These are phyloP conservation scores for Rhizopogon vulgaris DNA, from an alignment of 768 basidiomycete genomes.

Conservation along the genomic window DNA sequence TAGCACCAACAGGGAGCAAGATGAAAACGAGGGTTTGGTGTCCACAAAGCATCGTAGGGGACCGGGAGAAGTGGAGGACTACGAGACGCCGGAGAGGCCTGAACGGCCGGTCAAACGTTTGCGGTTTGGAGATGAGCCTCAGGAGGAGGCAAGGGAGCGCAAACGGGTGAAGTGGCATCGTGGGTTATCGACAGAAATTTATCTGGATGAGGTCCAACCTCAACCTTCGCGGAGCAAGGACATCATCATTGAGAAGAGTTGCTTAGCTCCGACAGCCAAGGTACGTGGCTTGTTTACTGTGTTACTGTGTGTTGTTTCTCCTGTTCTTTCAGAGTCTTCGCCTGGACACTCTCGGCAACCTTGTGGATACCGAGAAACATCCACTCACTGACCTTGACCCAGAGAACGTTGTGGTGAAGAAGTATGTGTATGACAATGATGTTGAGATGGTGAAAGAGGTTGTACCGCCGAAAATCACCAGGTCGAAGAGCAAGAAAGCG, in stretches of 20 bases:
- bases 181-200: conserved; percentile 56
- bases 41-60: conserved; percentile 47
- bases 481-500: conserved; percentile 49
- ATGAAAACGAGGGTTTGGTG: conserved; percentile 21
- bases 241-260: conserved; percentile 47
- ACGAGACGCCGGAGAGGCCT: conserved; percentile 54
- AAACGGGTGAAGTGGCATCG: conserved; percentile 76
- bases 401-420: conserved; percentile 70
- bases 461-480: conserved; percentile 42
- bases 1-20: conserved; percentile 9
- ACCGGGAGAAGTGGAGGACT: conserved; percentile 79
- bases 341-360: conserved; percentile 70
- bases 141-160: conserved; percentile 24
- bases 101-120: conserved; percentile 35
- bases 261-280: conserved; percentile 62
- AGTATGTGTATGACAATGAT: conserved; percentile 77
- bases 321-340: conserved; percentile 40
- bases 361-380: conserved; percentile 44
- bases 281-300: conserved; percentile 28
- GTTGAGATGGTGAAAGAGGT: conserved; percentile 25
- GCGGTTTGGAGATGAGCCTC: conserved; percentile 28
- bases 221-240: conserved; percentile 39
- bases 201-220: conserved; percentile 57
- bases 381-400: conserved; percentile 52
- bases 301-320: conserved; percentile 1